A percentile compares a stretch with the other conserved stretches of the same genome.
These are phyloP conservation scores for Perilla frutescens DNA, from an alignment of 257 asterid species.

Conservation along the genomic window DNA sequence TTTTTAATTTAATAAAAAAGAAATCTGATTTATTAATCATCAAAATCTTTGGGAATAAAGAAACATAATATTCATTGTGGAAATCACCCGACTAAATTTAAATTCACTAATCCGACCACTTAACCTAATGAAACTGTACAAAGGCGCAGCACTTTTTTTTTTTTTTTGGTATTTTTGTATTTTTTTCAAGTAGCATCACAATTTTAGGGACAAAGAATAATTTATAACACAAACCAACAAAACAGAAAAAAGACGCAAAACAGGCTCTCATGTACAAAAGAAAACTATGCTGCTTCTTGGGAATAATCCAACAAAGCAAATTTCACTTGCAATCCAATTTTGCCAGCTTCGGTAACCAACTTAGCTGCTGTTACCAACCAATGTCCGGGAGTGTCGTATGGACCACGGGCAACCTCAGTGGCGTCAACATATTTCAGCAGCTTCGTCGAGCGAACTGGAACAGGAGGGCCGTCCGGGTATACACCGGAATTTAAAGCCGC, in stretches of 20 bases:
- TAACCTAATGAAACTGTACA: too few relatives aligned
- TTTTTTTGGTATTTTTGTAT: too few relatives aligned
- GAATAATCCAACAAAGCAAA: slow-evolving; percentile 85
- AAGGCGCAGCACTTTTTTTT: too few relatives aligned
- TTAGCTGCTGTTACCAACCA: slow-evolving; percentile 97
- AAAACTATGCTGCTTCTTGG: slow-evolving; percentile 39
- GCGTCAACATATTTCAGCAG: slow-evolving; percentile 79
- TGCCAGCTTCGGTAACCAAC: slow-evolving; percentile 80
- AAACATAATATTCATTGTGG: too few relatives aligned
- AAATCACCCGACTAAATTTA: too few relatives aligned
- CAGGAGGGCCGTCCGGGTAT: slow-evolving; percentile 94
- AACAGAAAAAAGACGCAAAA: not conserved
- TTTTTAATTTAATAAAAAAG: too few relatives aligned
- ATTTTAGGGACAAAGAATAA: too few relatives aligned
- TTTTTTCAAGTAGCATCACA: too few relatives aligned
- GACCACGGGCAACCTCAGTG: slow-evolving; percentile 82
- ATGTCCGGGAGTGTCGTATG: slow-evolving; percentile 88
- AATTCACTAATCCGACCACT: too few relatives aligned
- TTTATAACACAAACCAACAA: slow-evolving; percentile 3
- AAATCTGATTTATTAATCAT: too few relatives aligned
- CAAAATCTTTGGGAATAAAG: too few relatives aligned
- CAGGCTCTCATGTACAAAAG: slow-evolving; percentile 39
- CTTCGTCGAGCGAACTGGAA: slow-evolving; percentile 72
- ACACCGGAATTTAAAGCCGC: slow-evolving; percentile 84
- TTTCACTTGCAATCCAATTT: slow-evolving; percentile 90